A percentile compares a stretch with the other conserved stretches of the same genome.
These are phyloP conservation scores for Mycena indigotica DNA, from an alignment of 768 basidiomycete species.

Conservation along the genomic window DNA sequence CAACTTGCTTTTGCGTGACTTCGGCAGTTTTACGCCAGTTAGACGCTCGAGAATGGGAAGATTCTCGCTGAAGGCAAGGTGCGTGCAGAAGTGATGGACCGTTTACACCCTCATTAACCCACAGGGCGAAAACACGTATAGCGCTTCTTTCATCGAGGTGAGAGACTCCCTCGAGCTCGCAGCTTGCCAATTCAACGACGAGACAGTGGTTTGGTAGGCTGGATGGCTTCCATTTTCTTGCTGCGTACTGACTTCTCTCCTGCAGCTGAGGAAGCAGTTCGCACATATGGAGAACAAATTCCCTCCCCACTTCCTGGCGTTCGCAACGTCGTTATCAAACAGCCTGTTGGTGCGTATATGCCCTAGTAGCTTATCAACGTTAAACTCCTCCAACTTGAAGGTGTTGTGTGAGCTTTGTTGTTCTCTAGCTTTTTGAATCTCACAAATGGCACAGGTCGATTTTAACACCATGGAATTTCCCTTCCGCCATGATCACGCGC, in stretches of 20 bases:
- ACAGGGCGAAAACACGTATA: constrained; percentile 83
- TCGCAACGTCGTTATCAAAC: constrained; percentile 90
- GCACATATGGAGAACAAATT: constrained; percentile 90
- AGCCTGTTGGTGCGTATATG: constrained; percentile 75
- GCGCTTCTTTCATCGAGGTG: constrained; percentile 83
- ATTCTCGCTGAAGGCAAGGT: constrained; percentile 83
- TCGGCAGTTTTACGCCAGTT: constrained; percentile 26
- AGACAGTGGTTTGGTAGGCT: constrained; percentile 77
- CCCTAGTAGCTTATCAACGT: not conserved
- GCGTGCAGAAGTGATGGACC: constrained; percentile 4
- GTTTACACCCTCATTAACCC: not conserved
- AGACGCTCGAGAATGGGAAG: constrained; percentile 98
- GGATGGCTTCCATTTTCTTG: not conserved
- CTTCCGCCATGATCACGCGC: constrained; percentile 92
- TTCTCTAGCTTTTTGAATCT: not conserved
- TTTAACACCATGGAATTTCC: constrained; percentile 91
- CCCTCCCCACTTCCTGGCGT: constrained; percentile 70
- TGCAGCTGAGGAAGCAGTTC: constrained; percentile 87
- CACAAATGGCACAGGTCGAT: constrained; percentile 56
- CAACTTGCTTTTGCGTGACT: constrained; percentile 17
- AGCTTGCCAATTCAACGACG: not conserved
- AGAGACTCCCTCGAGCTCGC: constrained; percentile 21
- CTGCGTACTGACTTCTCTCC: constrained; percentile 10
- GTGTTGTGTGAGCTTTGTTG: constrained; percentile 44
- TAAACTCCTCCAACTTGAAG: constrained; percentile 22